Evolutionary conservation across 2,329 filamentous ascomycete genomes (phyloP), one percentile per base, ranked within the genome.

Genomic region (Lasiodiplodia hormozganensis): DNA sequence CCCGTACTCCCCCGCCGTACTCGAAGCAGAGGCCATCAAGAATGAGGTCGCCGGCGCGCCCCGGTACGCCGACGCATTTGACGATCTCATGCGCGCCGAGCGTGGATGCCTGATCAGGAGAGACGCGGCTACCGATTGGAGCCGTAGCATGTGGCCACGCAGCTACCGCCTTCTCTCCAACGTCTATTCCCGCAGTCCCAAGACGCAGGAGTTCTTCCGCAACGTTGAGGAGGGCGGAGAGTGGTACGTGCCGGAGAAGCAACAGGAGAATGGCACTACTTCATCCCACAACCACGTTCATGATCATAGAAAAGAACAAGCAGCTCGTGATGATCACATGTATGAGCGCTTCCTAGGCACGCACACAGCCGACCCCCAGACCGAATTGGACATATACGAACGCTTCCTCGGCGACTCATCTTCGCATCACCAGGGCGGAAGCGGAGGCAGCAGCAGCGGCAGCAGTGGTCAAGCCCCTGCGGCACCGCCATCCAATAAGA

Each of bases 351-450:
- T 86, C 69, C 76, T 85, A 28, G 73, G 76, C 16, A 49, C 43
- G 16, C 51, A 60, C 16, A 68, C 43, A 16, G 56, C 57, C 7
- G 66, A 62, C 28, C 67, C 67, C n/a, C 38, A 68, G 58, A 85
- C 83, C 0, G 87, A 89, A 71, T 75, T 87, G 65, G 86, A 87
- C 66, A 72, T 85, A 7, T 88, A 87, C 69, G 84, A 87, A 68
- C 81, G 78, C 14, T 81, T 86, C 69, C 76, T 85, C 21, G 73
- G 76, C 14, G 78, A 81, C 57, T 47, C 68, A 16, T 51, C 65
- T 3, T 28, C 57, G 14, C 53, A 57, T 25, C 52, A 57, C 51
- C 34, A 54, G 31, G 16, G 31, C n/a, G 43, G 5, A 6, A 21
- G 43, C 43, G 43, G 43, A 3, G 7, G 43, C n/a, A n/a, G 43